Evolutionary conservation across 306 rosid species (phyloP), one percentile per base, ranked within the genome.

Genomic region (Hippophae tibetana): DNA sequence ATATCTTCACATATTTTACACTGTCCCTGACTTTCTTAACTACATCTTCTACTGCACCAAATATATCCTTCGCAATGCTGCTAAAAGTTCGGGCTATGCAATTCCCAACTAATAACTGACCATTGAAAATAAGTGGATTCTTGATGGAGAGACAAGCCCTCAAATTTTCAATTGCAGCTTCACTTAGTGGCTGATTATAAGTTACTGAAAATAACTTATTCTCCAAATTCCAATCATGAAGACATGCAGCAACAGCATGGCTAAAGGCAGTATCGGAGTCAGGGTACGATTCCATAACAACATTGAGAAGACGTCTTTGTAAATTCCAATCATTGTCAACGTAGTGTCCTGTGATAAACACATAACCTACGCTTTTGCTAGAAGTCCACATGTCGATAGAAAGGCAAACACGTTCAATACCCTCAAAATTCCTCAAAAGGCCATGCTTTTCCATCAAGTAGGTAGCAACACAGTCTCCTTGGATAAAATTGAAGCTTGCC

Each of bases 401-500:
- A 69, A 92, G 92, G 71, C 96, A 88, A 41, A 84, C 70, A 6
- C 95, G 99, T 10, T 96, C 95, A 8, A 92, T 63, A 50, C 85
- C 83, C 66, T 80, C 90, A 71, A 88, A 69, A 69, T 72, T 76
- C 74, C 78, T 88, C 64, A 56, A 50, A 42, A 85, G 82, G 43
- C 66, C 72, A 69, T 83, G 95, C 73, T 88, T 92, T 67, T 92
- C 95, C 76, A 47, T 69, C 41, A 85, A 78, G 76, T 81, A 92
- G n/a, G 88, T 82, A 48, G 89, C 96, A 74, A 88, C 95, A 61
- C 95, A 87, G 69, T 92, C 99, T 56, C 99, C 99, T 73, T 92
- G 99, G 62, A 92, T 70, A 10, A 93, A 76, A 72, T 92, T 92
- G 66, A 92, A 92, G 79, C 89, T 85, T 69, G 80, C 95, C 93